Evolutionary conservation across 768 basidiomycete genomes (phyloP), one percentile per base, ranked within the genome.

Genomic region (Boletus pseudopeckii): DNA sequence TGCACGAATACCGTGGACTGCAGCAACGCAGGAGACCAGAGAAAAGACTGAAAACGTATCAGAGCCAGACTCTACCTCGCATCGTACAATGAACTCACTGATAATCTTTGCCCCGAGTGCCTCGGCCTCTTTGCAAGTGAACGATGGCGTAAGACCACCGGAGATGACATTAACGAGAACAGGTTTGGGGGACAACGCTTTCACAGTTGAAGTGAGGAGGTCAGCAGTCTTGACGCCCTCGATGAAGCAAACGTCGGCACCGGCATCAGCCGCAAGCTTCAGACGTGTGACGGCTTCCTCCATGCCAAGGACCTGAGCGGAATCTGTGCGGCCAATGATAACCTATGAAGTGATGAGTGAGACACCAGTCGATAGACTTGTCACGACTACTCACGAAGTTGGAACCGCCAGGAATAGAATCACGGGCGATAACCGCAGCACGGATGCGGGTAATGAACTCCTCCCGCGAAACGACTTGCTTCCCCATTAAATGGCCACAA

Each of bases 151-250:
- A 42, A 89, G 72, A 17, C 88, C 88, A 38, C 87, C 87, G 7
- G 86, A 87, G 56, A 90, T 88, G 18, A 89, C 87, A 56, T 90
- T 90, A 39, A 89, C 86, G 32, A 90, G 84, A 36, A 88, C 86
- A 1, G 88, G 88, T 59, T 85, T 88, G 5, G 88, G 88, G 6
- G 83, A 80, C 28, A 90, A 70, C 3, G 83, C 85, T 22, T 77
- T 76, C 43, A 90, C 83, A 10, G 88, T 88, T 1, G 74, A 74
- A 52, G 79, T 75, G 15, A 89, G 76, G 22, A 86, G 78, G 42
- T 86, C 82, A 43, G 82, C 77, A 2, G 81, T 85, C 67, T 81
- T 81, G 28, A 89, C 86, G 39, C 88, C 88, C 66, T 90, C 88
- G 34, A 89, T 88, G 70, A 90, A 91, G 68, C 86, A 89, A 13